phyloP scores from a whole-genome alignment of 1,139 yeast species.

The Yamadazyma songkhlaensis region DNA sequence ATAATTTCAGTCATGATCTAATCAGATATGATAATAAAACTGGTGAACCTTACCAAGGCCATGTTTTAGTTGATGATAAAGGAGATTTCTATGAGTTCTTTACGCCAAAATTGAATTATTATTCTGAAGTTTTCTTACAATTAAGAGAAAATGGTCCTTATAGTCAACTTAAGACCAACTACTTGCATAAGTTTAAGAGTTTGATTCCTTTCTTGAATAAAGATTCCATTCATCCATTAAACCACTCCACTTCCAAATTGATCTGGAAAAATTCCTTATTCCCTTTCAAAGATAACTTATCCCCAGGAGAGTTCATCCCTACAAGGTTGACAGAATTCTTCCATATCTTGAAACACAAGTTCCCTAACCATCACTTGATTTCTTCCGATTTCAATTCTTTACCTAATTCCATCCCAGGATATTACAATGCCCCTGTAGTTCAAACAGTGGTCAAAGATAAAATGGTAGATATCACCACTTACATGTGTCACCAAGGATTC shows the following conservation, averaged over 20 bases:
- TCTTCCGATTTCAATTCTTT: slow-evolving; percentile 72
- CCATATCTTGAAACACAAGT: slow-evolving; percentile 57
- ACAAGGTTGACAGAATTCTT: slow-evolving; percentile 69
- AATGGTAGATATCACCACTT: slow-evolving; percentile 69
- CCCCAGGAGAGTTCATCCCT: slow-evolving; percentile 80
- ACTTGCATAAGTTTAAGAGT: slow-evolving; percentile 24
- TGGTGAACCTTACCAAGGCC: slow-evolving; percentile 72
- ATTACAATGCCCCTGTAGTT: slow-evolving; percentile 73
- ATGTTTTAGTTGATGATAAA: slow-evolving; percentile 68
- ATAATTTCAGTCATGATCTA: slow-evolving; percentile 81
- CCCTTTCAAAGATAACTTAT: slow-evolving; percentile 67
- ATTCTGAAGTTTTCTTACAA: slow-evolving; percentile 53
- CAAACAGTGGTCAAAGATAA: slow-evolving; percentile 70
- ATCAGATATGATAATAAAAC: slow-evolving; percentile 71
- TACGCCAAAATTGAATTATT: slow-evolving; percentile 64
- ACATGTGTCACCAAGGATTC: slow-evolving; percentile 80
- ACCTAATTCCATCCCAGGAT: slow-evolving; percentile 62
- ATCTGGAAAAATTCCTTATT: slow-evolving; percentile 28
- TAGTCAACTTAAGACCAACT: slow-evolving; percentile 28
- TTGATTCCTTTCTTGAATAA: slow-evolving; percentile 30
- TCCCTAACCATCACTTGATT: slow-evolving; percentile 73
- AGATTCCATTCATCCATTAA: slow-evolving; percentile 39
- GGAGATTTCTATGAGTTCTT: slow-evolving; percentile 79
- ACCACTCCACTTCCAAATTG: slow-evolving; percentile 33
- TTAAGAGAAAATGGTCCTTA: slow-evolving; percentile 49